These are phyloP conservation scores for Myochromella boudieri DNA, from an alignment of 768 basidiomycete genomes.

Conservation along the genomic window DNA sequence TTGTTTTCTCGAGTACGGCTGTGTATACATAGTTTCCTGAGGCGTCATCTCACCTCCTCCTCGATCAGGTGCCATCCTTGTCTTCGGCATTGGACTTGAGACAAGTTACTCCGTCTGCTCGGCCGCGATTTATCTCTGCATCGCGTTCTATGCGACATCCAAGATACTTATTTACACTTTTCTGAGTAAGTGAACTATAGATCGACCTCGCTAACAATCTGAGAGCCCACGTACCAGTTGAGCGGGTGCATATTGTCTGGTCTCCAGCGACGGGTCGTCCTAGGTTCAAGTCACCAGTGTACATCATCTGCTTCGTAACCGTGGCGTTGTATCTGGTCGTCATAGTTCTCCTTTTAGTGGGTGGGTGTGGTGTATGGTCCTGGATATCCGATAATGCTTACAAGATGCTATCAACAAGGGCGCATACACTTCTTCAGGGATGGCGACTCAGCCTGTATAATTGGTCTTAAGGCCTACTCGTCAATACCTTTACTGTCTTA, in stretches of 20 bases:
- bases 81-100: conserved; percentile 46
- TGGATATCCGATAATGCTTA: neutral
- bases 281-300: conserved; percentile 40
- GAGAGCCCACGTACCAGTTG: conserved; percentile 25
- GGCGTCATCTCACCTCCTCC: neutral
- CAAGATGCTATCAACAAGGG: conserved; percentile 20
- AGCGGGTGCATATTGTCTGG: conserved; percentile 50
- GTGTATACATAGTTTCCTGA: neutral
- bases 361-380: conserved; percentile 23
- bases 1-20: conserved; percentile 37
- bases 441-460: conserved; percentile 40
- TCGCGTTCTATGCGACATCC: conserved; percentile 37
- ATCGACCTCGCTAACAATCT: neutral
- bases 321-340: conserved; percentile 39
- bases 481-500: conserved; percentile 45
- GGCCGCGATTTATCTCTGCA: conserved; percentile 43
- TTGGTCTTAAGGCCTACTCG: conserved; percentile 43
- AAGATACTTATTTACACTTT: conserved; percentile 46
- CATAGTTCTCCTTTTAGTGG: conserved; percentile 36
- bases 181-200: conserved; percentile 5
- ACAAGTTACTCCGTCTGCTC: conserved; percentile 33
- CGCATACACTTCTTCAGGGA: conserved; percentile 34
- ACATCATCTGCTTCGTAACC: conserved; percentile 35
- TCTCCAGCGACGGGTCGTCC: conserved; percentile 27
- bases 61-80: conserved; percentile 39